Evolutionary conservation across 1,284 basidiomycete genomes (phyloP).

Genomic region (Moesziomyces antarcticus): DNA sequence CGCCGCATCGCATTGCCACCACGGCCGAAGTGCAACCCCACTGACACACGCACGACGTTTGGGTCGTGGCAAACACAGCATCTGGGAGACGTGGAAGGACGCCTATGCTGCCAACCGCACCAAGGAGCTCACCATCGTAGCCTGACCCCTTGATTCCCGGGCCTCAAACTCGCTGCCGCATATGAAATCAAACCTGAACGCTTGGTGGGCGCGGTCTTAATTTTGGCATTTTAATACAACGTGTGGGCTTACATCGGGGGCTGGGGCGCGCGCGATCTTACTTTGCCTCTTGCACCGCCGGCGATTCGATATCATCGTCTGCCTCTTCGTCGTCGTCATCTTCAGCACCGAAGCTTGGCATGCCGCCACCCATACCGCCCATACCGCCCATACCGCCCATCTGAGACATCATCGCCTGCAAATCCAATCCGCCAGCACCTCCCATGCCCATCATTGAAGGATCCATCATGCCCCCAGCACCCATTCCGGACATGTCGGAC

Average conservation of each 20-base stretch:
- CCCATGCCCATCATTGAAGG: too few relatives aligned
- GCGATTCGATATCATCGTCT: constrained; percentile 67
- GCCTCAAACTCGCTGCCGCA: too few relatives aligned
- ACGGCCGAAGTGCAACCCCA: not conserved
- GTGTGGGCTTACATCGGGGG: not conserved
- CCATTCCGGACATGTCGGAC: too few relatives aligned
- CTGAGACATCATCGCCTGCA: not conserved
- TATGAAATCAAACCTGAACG: too few relatives aligned
- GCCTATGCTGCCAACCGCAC: constrained; percentile 61
- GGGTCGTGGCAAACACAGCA: constrained; percentile 26
- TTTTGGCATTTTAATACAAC: too few relatives aligned
- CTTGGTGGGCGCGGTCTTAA: too few relatives aligned
- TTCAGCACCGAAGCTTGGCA: constrained; percentile 45
- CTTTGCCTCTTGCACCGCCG: constrained; percentile 35
- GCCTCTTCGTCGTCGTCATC: constrained; percentile 59
- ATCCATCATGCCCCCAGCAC: too few relatives aligned
- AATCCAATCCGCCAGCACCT: too few relatives aligned
- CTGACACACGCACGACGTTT: not conserved
- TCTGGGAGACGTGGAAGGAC: constrained; percentile 67
- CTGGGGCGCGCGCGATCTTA: constrained; percentile 1
- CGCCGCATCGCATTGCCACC: too few relatives aligned
- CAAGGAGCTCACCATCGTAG: constrained; percentile 65
- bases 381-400: constrained; percentile 69
- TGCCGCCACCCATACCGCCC: constrained; percentile 56
- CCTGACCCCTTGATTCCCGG: constrained; percentile 2